phyloP scores from a whole-genome alignment of 805 yeast species.

The Kodamaea fukazawae region DNA sequence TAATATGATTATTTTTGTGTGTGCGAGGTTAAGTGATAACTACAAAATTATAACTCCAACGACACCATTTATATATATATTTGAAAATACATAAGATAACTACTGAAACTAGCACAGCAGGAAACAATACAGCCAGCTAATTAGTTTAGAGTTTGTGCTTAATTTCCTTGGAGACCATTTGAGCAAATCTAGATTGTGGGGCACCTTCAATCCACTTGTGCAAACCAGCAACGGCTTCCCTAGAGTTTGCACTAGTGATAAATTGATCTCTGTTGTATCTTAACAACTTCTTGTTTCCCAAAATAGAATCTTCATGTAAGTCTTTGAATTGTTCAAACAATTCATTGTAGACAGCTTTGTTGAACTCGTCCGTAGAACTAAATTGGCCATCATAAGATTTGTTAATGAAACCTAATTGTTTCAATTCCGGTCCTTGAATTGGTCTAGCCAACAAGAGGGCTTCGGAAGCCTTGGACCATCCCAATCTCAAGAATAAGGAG shows the following conservation, averaged over 20 bases:
- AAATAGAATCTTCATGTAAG: slow-evolving; percentile 46
- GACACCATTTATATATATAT: neutral
- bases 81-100: neutral
- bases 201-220: slow-evolving; percentile 67
- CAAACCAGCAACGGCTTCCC: slow-evolving; percentile 69
- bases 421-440: slow-evolving; percentile 56
- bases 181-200: slow-evolving; percentile 66
- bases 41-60: neutral
- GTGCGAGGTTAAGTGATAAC: neutral
- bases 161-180: slow-evolving; percentile 51
- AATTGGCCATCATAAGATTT: slow-evolving; percentile 46
- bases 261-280: slow-evolving; percentile 39
- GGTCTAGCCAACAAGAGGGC: slow-evolving; percentile 70
- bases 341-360: slow-evolving; percentile 35
- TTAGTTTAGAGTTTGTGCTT: slow-evolving; percentile 57
- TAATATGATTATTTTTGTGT: neutral
- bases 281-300: slow-evolving; percentile 45
- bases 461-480: slow-evolving; percentile 69
- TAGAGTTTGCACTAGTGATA: slow-evolving; percentile 51
- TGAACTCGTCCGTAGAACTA: slow-evolving; percentile 41
- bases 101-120: too few relatives aligned
- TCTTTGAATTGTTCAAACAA: slow-evolving; percentile 34
- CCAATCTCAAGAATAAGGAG: slow-evolving; percentile 66
- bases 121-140: neutral
- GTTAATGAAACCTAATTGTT: slow-evolving; percentile 58